Conservation (phyloP, 179 eudicot species). For the Corrigiola litoralis region DNA sequence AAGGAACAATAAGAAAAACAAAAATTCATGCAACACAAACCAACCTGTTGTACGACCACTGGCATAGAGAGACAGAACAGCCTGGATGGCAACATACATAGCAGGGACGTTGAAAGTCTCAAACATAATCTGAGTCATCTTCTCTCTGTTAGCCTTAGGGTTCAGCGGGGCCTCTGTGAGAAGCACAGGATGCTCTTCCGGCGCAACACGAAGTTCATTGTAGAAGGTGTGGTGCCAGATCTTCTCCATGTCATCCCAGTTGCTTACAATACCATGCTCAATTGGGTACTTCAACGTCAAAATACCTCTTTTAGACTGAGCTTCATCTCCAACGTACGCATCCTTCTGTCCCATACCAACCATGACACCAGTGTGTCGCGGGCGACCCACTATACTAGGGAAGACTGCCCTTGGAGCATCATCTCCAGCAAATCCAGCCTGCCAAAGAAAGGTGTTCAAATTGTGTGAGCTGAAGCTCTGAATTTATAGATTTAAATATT, state of each 20-base stretch:
- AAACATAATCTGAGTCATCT: constrained; percentile 81
- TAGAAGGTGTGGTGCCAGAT: constrained; percentile 87
- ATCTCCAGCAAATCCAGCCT: constrained; percentile 92
- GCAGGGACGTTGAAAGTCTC: constrained; percentile 84
- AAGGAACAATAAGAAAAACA: not conserved
- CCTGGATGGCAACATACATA: constrained; percentile 84
- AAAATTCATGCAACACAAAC: not conserved
- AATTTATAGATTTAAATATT: too few relatives aligned
- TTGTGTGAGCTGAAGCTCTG: too few relatives aligned
- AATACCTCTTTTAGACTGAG: constrained; percentile 82
- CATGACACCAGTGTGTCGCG: constrained; percentile 72
- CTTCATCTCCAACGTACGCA: constrained; percentile 90
- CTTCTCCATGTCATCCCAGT: constrained; percentile 93
- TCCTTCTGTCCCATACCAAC: constrained; percentile 85
- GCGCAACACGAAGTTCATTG: constrained; percentile 87
- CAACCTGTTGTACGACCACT: constrained; percentile 86
- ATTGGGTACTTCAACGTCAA: constrained; percentile 78
- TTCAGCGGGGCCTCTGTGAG: constrained; percentile 82
- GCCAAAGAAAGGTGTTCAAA: not conserved
- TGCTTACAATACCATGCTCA: constrained; percentile 80
- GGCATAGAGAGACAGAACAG: constrained; percentile 74
- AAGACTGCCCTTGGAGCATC: constrained; percentile 89
- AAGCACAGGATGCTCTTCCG: constrained; percentile 81
- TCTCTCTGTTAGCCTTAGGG: constrained; percentile 82
- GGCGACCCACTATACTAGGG: constrained; percentile 80